phyloP scores from a whole-genome alignment of 2,329 filamentous ascomycete genomes.

The Alternaria brassicae region DNA sequence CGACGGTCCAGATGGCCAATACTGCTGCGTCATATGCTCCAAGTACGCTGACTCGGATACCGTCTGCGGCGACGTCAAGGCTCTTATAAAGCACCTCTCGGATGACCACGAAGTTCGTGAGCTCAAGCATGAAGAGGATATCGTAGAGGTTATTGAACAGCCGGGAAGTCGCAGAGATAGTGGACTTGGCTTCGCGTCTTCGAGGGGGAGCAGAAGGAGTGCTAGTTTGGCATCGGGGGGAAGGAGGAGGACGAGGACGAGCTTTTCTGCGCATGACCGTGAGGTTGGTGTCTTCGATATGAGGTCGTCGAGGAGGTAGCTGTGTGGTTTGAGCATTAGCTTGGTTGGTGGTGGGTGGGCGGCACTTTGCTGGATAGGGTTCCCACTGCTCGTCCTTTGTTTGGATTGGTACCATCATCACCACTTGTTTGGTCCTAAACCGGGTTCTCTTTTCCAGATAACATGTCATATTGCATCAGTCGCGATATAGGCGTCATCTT shows the following conservation, averaged over 20 bases:
- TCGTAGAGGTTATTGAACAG: slow-evolving; percentile 41
- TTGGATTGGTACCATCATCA: not conserved
- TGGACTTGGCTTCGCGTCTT: slow-evolving; percentile 26
- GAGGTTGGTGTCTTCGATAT: slow-evolving; percentile 38
- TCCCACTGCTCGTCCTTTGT: not conserved
- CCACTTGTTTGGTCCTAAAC: not conserved
- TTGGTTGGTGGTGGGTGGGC: not conserved
- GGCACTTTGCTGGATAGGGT: not conserved
- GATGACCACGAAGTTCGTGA: slow-evolving; percentile 42
- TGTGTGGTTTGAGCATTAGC: not conserved
- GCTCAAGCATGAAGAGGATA: slow-evolving; percentile 43
- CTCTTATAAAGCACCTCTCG: slow-evolving; percentile 45
- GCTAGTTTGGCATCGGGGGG: slow-evolving; percentile 32
- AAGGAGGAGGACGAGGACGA: slow-evolving; percentile 21
- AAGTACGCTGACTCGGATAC: slow-evolving; percentile 34
- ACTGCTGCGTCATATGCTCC: slow-evolving; percentile 46
- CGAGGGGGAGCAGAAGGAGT: slow-evolving; percentile 34
- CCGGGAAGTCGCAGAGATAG: slow-evolving; percentile 35
- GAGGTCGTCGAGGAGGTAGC: slow-evolving; percentile 23
- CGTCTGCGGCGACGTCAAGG: slow-evolving; percentile 48
- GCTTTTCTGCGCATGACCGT: slow-evolving; percentile 29
- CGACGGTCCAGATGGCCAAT: slow-evolving; percentile 41
- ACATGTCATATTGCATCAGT: no score
- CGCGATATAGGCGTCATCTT: no score
- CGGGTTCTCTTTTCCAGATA: not conserved